Percentiles rank a stretch among this genome's conserved stretches.
Evolutionary conservation across 2,329 filamentous ascomycete species (phyloP).

Genomic region (Colletotrichum truncatum): DNA sequence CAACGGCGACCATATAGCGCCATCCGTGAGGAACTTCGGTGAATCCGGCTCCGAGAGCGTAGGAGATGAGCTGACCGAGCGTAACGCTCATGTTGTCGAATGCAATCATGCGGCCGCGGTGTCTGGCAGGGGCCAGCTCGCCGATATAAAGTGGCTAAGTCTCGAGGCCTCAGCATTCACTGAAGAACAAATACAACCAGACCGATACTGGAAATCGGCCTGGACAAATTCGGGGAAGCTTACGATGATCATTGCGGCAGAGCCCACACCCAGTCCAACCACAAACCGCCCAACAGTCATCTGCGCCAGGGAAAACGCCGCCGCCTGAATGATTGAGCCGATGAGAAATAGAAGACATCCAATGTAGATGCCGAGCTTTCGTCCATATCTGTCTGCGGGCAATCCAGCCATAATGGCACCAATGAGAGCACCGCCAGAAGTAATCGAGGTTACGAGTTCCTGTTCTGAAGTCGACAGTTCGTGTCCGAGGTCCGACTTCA

Average conservation of each 20-base stretch:
- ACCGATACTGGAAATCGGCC: too few species aligned
- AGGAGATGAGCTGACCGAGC: conserved; percentile 51
- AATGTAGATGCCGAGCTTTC: conserved; percentile 50
- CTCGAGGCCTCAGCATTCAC: conserved; percentile 7
- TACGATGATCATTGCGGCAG: conserved; percentile 55
- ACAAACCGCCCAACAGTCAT: conserved; percentile 55
- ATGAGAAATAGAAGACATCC: conserved; percentile 50
- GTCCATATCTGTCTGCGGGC: conserved; percentile 48
- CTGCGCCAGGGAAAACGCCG: conserved; percentile 48
- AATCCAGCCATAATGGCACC: conserved; percentile 49
- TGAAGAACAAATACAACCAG: too few species aligned
- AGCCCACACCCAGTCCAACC: conserved; percentile 59
- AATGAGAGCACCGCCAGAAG: conserved; percentile 56
- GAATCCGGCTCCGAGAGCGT: conserved; percentile 51
- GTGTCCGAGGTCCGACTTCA: conserved; percentile 50
- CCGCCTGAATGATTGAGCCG: conserved; percentile 46
- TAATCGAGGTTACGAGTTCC: conserved; percentile 62
- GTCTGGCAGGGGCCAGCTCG: conserved; percentile 59
- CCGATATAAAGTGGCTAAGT: conserved; percentile 51
- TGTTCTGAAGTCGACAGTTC: conserved; percentile 53
- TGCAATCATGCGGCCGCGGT: conserved; percentile 58
- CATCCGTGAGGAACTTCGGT: conserved; percentile 54
- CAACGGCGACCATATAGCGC: conserved; percentile 59
- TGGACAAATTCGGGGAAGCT: too few species aligned
- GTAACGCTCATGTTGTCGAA: conserved; percentile 59